These are phyloP conservation scores for Trichoderma oligosporum DNA, from an alignment of 2,329 filamentous ascomycete genomes.

Conservation along the genomic window DNA sequence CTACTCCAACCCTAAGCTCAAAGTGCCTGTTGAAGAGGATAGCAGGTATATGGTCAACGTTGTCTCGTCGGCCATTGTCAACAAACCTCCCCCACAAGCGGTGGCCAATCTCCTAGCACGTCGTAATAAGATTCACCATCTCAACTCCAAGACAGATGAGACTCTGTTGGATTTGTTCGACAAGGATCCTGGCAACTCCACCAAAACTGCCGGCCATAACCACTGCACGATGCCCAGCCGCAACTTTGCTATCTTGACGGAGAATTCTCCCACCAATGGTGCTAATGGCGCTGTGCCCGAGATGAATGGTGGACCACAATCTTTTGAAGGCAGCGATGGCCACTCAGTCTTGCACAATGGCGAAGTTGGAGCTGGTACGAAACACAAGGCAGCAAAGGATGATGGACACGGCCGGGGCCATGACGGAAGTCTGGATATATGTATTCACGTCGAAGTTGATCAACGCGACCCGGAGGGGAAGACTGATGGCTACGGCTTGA, in stretches of 20 bases:
- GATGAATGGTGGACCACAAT: constrained; percentile 22
- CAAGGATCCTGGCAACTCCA: constrained; percentile 74
- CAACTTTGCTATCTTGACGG: constrained; percentile 87
- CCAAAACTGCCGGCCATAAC: constrained; percentile 72
- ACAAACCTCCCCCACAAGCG: constrained; percentile 82
- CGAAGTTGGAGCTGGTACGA: constrained; percentile 73
- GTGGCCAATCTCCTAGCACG: constrained; percentile 88
- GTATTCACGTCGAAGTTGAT: constrained; percentile 81
- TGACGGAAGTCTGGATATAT: constrained; percentile 70
- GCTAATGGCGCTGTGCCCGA: constrained; percentile 28
- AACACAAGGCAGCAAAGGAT: constrained; percentile 65
- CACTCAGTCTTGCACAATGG: constrained; percentile 70
- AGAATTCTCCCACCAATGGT: constrained; percentile 64
- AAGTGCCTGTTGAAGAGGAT: constrained; percentile 74
- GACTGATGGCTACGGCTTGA: constrained; percentile 78
- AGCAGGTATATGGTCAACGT: constrained; percentile 95
- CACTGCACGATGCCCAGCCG: constrained; percentile 86
- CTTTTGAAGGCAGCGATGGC: constrained; percentile 54
- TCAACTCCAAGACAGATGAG: constrained; percentile 75
- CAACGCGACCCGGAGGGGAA: constrained; percentile 76
- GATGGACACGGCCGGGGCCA: constrained; percentile 52
- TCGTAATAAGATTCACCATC: constrained; percentile 76
- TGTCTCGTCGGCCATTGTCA: constrained; percentile 90
- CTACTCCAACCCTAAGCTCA: constrained; percentile 80
- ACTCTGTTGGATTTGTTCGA: constrained; percentile 91